phyloP scores from a whole-genome alignment of 768 basidiomycete species.

The Tephrocybe sp. region DNA sequence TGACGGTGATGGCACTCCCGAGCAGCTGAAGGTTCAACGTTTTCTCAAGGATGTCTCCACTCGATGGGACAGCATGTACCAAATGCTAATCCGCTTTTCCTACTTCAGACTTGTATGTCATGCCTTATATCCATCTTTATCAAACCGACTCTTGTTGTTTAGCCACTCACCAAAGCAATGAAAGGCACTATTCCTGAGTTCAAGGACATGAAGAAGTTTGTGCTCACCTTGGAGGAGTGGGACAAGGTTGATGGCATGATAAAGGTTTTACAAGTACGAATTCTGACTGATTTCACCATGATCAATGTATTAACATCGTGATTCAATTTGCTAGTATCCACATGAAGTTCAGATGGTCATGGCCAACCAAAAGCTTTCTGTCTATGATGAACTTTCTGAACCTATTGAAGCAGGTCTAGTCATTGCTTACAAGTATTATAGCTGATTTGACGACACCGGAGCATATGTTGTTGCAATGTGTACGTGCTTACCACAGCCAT shows the following conservation, averaged over 20 bases:
- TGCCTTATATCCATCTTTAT: too few species aligned
- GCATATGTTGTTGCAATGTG: conserved; percentile 16
- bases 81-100: too few species aligned
- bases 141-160: too few species aligned
- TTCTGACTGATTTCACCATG: too few species aligned
- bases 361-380: conserved; percentile 2
- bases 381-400: not conserved
- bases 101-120: too few species aligned
- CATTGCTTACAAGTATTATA: conserved; percentile 11
- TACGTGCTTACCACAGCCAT: too few species aligned
- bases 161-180: too few species aligned
- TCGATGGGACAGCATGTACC: too few species aligned
- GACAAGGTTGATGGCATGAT: not conserved
- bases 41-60: too few species aligned
- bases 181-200: not conserved
- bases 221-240: not conserved
- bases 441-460: conserved; percentile 4
- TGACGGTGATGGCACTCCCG: not conserved
- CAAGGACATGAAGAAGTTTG: not conserved
- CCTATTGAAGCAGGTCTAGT: conserved; percentile 7
- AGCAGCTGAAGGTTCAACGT: too few species aligned
- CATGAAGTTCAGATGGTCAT: not conserved
- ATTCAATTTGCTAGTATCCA: not conserved
- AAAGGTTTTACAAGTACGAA: too few species aligned
- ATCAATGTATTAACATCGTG: not conserved